A percentile compares a stretch with the other conserved stretches of the same genome.
phyloP scores from a whole-genome alignment of 768 basidiomycete genomes.

The Boletellus sp. region DNA sequence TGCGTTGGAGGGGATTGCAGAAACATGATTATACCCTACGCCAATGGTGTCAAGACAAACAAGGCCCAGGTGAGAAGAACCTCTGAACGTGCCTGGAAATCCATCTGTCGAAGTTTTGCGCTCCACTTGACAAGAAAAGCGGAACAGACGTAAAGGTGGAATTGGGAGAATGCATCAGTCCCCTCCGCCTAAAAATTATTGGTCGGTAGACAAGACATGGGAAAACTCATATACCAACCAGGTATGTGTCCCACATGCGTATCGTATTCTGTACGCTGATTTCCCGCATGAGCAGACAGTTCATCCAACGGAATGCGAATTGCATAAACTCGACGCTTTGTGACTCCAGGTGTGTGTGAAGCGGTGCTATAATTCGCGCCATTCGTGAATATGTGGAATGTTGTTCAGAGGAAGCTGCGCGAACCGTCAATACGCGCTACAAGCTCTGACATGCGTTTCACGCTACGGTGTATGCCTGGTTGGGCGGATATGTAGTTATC shows the following conservation, averaged over 20 bases:
- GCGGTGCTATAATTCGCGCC: slow-evolving; percentile 53
- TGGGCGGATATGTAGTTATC: slow-evolving; percentile 97
- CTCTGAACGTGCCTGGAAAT: slow-evolving; percentile 77
- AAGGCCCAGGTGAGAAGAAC: not conserved
- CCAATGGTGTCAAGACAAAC: not conserved
- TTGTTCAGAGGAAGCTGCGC: slow-evolving; percentile 18
- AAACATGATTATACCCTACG: slow-evolving; percentile 97
- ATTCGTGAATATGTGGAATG: not conserved
- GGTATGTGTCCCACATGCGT: slow-evolving; percentile 99
- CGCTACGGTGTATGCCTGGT: slow-evolving; percentile 92
- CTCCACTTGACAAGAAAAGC: slow-evolving; percentile 97
- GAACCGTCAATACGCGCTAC: slow-evolving; percentile 85
- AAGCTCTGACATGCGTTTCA: slow-evolving; percentile 90
- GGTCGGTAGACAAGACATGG: not conserved
- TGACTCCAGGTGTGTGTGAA: slow-evolving; percentile 79
- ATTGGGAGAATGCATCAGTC: slow-evolving; percentile 96
- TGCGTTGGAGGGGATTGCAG: slow-evolving; percentile 90
- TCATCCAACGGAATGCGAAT: slow-evolving; percentile 99
- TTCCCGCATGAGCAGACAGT: slow-evolving; percentile 96
- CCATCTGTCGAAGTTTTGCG: slow-evolving; percentile 90
- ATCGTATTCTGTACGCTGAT: slow-evolving; percentile 96
- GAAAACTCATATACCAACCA: slow-evolving; percentile 51
- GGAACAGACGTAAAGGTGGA: slow-evolving; percentile 97
- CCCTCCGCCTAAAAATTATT: slow-evolving; percentile 78
- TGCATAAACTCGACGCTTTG: slow-evolving; percentile 99